Conservation (phyloP, 2,329 filamentous ascomycete genomes). For the Taxawa tesnikishii region DNA sequence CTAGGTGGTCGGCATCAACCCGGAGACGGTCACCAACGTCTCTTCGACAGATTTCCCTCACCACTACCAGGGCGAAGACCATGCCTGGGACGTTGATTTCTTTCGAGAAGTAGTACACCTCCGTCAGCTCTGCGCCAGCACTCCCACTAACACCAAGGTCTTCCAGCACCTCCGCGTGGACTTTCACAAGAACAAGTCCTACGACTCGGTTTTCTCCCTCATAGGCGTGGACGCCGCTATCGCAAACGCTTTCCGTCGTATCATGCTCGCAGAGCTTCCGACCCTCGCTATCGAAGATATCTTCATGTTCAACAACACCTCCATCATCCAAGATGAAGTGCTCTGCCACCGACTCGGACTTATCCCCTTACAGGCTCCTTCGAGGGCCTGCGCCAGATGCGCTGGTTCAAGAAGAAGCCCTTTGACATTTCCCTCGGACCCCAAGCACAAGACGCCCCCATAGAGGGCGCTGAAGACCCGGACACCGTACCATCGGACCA, state of each 20-base stretch:
- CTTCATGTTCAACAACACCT: constrained; percentile 93
- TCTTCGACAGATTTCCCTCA: constrained; percentile 84
- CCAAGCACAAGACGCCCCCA: constrained; percentile 22
- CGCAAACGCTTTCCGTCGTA: constrained; percentile 94
- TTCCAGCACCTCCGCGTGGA: constrained; percentile 56
- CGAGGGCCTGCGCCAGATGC: constrained; percentile 68
- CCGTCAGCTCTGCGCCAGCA: neutral
- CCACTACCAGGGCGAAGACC: constrained; percentile 80
- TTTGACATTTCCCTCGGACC: constrained; percentile 46
- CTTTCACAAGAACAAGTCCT: constrained; percentile 71
- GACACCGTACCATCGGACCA: constrained; percentile 52
- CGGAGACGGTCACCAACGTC: constrained; percentile 82
- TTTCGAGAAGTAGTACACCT: constrained; percentile 45
- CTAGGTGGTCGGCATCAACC: constrained; percentile 68
- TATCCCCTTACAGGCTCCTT: constrained; percentile 76
- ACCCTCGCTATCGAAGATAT: constrained; percentile 89
- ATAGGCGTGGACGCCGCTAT: constrained; percentile 84
- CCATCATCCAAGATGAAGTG: constrained; percentile 95
- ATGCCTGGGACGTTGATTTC: constrained; percentile 61
- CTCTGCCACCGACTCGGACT: constrained; percentile 81
- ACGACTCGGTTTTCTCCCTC: constrained; percentile 78
- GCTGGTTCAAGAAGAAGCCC: constrained; percentile 65
- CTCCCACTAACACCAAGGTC: neutral
- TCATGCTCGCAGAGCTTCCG: constrained; percentile 86
- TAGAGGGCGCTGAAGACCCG: constrained; percentile 30